Conservation (phyloP, 495 filamentous ascomycete genomes). For the Lophiostoma macrostomum region DNA sequence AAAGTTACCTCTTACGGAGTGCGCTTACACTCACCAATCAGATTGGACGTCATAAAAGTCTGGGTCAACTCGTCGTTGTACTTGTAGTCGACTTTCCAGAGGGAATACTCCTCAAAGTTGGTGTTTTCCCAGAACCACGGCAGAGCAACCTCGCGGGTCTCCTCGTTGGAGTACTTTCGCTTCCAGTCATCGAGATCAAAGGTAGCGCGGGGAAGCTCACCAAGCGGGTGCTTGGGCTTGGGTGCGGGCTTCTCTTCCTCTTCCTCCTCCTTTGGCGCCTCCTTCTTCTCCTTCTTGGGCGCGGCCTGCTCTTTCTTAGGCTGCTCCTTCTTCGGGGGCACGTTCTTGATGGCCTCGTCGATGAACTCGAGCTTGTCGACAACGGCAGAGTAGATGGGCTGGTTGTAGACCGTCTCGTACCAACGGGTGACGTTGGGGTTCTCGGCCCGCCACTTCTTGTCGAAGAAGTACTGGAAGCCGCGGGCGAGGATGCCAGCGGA, state of each 20-base stretch:
- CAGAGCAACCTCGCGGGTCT: constrained; percentile 74
- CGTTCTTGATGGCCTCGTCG: constrained; percentile 82
- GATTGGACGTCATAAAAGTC: constrained; percentile 97
- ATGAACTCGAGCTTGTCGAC: constrained; percentile 70
- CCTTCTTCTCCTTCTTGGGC: constrained; percentile 30
- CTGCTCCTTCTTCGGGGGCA: constrained; percentile 82
- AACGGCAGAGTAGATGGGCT: constrained; percentile 81
- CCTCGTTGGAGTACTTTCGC: constrained; percentile 96
- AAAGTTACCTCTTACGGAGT: neutral
- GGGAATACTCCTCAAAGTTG: constrained; percentile 88
- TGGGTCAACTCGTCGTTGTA: constrained; percentile 97
- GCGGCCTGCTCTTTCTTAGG: constrained; percentile 48
- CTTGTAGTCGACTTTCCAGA: constrained; percentile 93
- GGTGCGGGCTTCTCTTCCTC: constrained; percentile 67
- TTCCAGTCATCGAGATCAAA: constrained; percentile 95
- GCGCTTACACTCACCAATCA: constrained; percentile 59
- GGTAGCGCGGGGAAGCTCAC: constrained; percentile 74
- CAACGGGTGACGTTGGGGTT: constrained; percentile 86
- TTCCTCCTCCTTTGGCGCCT: constrained; percentile 65
- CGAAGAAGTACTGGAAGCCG: constrained; percentile 83
- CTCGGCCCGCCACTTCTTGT: constrained; percentile 75
- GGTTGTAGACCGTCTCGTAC: constrained; percentile 91
- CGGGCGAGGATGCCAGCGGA: constrained; percentile 70
- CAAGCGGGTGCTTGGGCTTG: constrained; percentile 95
- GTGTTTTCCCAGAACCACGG: constrained; percentile 98